Percentiles rank a stretch among this genome's conserved stretches.
These are phyloP conservation scores for Haematococcus lacustris DNA, from an alignment of 139 green algal genomes.

Conservation along the genomic window DNA sequence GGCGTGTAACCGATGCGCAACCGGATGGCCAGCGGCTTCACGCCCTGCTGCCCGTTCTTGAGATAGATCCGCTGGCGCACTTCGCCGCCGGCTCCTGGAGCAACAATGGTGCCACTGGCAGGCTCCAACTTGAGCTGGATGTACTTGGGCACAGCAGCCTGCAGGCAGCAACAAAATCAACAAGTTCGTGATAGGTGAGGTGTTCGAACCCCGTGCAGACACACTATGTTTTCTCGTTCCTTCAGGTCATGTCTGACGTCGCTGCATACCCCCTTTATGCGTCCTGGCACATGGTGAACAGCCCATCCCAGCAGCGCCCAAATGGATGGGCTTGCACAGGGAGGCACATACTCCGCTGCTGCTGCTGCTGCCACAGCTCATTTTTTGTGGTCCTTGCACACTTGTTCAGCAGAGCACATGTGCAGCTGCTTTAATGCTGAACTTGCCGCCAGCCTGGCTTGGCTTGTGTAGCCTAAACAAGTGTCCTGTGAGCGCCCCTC, in stretches of 20 bases:
- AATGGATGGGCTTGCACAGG: too few relatives aligned
- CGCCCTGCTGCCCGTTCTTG: slow-evolving; percentile 71
- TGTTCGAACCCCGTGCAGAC: not conserved
- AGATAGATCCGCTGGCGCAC: slow-evolving; percentile 73
- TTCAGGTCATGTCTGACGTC: too few relatives aligned
- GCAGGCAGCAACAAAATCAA: slow-evolving; percentile 29
- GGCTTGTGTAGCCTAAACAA: not conserved
- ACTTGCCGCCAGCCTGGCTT: not conserved
- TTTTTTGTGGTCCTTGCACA: too few relatives aligned
- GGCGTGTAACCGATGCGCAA: slow-evolving; percentile 65
- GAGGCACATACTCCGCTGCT: too few relatives aligned
- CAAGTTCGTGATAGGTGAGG: too few relatives aligned
- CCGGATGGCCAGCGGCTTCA: slow-evolving; percentile 74
- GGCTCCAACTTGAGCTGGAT: slow-evolving; percentile 72
- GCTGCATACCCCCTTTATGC: too few relatives aligned
- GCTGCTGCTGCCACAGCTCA: too few relatives aligned
- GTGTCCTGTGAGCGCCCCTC: not conserved
- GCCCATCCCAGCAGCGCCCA: too few relatives aligned
- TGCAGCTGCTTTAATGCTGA: not conserved
- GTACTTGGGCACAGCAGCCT: slow-evolving; percentile 92
- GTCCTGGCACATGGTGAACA: too few relatives aligned
- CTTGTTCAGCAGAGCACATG: not conserved
- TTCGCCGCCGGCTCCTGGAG: not conserved
- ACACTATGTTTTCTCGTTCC: not conserved
- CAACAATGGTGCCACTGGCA: slow-evolving; percentile 34